These are phyloP conservation scores for Spergularia marina DNA, from an alignment of 148 eudicot genomes.

Conservation along the genomic window DNA sequence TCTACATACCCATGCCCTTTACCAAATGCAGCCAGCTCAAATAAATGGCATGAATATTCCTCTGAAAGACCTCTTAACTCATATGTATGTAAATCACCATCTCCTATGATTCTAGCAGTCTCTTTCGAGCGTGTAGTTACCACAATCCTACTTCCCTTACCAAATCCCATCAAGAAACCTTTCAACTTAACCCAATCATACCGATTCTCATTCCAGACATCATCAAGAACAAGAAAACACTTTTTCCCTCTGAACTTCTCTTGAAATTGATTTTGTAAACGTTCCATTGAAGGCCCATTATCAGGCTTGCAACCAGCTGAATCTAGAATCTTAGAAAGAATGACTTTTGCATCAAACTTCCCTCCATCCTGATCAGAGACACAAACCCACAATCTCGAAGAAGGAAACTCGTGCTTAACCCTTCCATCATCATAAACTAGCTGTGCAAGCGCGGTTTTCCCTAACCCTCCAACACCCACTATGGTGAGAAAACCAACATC, in stretches of 20 bases:
- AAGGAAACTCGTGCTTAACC: slow-evolving; percentile 20
- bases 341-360: neutral
- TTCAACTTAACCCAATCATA: neutral
- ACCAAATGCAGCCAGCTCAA: neutral
- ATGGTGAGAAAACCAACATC: slow-evolving; percentile 21
- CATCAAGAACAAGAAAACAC: slow-evolving; percentile 5
- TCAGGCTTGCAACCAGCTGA: neutral
- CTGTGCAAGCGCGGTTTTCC: slow-evolving; percentile 35
- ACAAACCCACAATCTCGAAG: slow-evolving; percentile 34
- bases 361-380: slow-evolving; percentile 20
- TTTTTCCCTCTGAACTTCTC: neutral
- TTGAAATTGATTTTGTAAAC: neutral
- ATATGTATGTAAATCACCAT: neutral
- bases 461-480: slow-evolving; percentile 33
- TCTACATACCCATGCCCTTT: neutral
- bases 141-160: neutral
- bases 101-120: neutral
- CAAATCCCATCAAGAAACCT: neutral
- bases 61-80: neutral
- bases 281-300: neutral
- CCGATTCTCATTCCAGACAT: neutral
- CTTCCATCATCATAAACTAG: slow-evolving; percentile 22
- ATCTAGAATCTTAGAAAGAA: neutral
- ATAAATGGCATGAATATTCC: neutral
- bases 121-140: neutral